Conservation (phyloP, 2,329 filamentous ascomycete species). For the Neopestalotiopsis clavispora region DNA sequence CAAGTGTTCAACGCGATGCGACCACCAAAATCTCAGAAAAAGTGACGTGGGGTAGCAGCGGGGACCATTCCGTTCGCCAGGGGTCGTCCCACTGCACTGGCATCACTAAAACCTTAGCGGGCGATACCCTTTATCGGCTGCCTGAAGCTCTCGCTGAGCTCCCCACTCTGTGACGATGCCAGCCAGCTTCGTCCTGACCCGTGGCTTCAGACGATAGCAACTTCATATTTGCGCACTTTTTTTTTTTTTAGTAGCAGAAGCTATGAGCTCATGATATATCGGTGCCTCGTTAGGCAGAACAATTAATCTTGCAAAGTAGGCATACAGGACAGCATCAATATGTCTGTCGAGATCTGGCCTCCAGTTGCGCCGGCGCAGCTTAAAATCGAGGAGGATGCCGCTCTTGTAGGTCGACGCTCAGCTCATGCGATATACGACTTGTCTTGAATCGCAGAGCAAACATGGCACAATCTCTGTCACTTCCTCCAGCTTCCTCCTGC, state of each 20-base stretch:
- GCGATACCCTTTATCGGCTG: neutral
- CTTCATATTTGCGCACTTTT: neutral
- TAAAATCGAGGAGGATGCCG: constrained; percentile 52
- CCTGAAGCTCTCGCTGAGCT: neutral
- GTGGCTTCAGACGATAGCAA: neutral
- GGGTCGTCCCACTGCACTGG: neutral
- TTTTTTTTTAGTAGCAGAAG: neutral
- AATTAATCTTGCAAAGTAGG: constrained; percentile 5
- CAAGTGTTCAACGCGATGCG: neutral
- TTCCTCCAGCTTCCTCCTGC: constrained; percentile 8
- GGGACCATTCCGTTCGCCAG: neutral
- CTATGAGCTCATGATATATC: constrained; percentile 12
- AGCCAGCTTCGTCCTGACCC: neutral
- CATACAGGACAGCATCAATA: constrained; percentile 33
- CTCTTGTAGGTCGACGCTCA: constrained; percentile 48
- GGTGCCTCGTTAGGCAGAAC: constrained; percentile 8
- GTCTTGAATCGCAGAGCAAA: neutral
- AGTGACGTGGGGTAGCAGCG: constrained; percentile 7
- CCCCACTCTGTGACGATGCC: neutral
- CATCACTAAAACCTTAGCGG: neutral
- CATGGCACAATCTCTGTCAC: constrained; percentile 13
- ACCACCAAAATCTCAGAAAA: neutral
- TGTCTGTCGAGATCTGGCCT: constrained; percentile 67
- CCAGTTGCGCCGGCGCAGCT: constrained; percentile 55
- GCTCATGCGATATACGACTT: neutral